A percentile compares a stretch with the other conserved stretches of the same genome.
Conservation (phyloP, 768 basidiomycete species). For the Boletales sp. region DNA sequence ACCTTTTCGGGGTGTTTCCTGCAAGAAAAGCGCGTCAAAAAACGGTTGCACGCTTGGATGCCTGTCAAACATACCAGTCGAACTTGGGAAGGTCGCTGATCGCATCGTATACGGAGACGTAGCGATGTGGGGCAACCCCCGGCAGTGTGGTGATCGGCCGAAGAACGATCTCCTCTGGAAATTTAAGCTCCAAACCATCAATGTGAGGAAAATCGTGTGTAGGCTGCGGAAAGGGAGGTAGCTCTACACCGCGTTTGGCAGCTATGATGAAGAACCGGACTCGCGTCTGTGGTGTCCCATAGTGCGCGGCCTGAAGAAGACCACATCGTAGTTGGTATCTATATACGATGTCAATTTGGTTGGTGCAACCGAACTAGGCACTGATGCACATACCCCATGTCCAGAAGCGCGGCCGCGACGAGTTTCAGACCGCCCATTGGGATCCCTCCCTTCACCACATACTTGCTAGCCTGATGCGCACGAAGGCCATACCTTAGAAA, state of each 20-base stretch:
- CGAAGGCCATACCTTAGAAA: conserved; percentile 41
- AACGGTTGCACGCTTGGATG: neutral
- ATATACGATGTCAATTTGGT: conserved; percentile 11
- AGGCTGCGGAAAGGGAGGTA: conserved; percentile 41
- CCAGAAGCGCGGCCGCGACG: conserved; percentile 52
- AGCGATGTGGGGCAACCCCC: conserved; percentile 55
- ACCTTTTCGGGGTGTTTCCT: conserved; percentile 24
- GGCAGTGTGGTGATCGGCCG: conserved; percentile 41
- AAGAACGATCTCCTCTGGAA: conserved; percentile 39
- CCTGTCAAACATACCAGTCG: conserved; percentile 55
- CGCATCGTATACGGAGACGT: conserved; percentile 66
- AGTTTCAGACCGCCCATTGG: conserved; percentile 75
- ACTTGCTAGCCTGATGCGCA: conserved; percentile 31
- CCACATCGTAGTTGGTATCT: conserved; percentile 45
- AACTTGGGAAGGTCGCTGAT: conserved; percentile 70
- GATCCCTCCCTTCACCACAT: conserved; percentile 60
- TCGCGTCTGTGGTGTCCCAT: conserved; percentile 43
- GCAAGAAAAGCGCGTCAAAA: neutral
- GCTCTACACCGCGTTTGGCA: conserved; percentile 31
- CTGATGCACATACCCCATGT: conserved; percentile 54
- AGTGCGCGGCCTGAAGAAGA: conserved; percentile 46
- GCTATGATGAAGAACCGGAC: conserved; percentile 51
- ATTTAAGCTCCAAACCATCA: conserved; percentile 48
- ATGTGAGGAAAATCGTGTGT: conserved; percentile 39
- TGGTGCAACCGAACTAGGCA: neutral